These are phyloP conservation scores for Aspergillus terreus DNA, from an alignment of 2,329 filamentous ascomycete genomes.

Conservation along the genomic window DNA sequence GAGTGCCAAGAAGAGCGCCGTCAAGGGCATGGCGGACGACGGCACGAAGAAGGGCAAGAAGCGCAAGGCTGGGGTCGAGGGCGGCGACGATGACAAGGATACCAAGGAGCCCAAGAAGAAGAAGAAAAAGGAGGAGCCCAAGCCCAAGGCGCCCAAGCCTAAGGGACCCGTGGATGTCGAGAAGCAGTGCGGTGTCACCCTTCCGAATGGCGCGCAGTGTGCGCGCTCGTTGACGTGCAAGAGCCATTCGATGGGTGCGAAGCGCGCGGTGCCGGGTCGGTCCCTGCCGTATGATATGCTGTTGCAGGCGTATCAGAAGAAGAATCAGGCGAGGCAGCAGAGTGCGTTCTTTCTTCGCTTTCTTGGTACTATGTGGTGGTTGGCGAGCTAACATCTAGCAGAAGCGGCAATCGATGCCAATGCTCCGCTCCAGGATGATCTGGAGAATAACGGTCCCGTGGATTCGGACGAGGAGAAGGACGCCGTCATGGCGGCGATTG, in stretches of 20 bases:
- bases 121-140: slow-evolving; percentile 92
- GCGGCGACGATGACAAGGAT: slow-evolving; percentile 61
- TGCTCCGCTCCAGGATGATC: slow-evolving; percentile 80
- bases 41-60: slow-evolving; percentile 66
- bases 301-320: slow-evolving; percentile 85
- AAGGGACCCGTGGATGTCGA: slow-evolving; percentile 94
- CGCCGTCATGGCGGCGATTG: slow-evolving; percentile 75
- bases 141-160: slow-evolving; percentile 75
- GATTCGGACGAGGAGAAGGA: slow-evolving; percentile 95
- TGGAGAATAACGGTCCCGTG: slow-evolving; percentile 74
- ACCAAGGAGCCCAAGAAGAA: slow-evolving; percentile 76
- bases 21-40: slow-evolving; percentile 52
- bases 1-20: slow-evolving; percentile 59
- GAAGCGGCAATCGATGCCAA: slow-evolving; percentile 94
- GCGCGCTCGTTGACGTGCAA: slow-evolving; percentile 90
- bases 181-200: slow-evolving; percentile 82
- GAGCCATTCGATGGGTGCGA: slow-evolving; percentile 91
- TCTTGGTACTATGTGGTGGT: slow-evolving; percentile 14
- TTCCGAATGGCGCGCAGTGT: slow-evolving; percentile 82
- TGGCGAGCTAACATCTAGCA: slow-evolving; percentile 35
- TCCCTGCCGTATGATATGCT: slow-evolving; percentile 91
- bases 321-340: slow-evolving; percentile 97
- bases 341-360: slow-evolving; percentile 55
- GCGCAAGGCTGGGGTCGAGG: slow-evolving; percentile 66
- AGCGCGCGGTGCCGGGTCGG: slow-evolving; percentile 79